These are phyloP conservation scores for Penicillium sp. DNA, from an alignment of 2,329 filamentous ascomycete species.

Conservation along the genomic window DNA sequence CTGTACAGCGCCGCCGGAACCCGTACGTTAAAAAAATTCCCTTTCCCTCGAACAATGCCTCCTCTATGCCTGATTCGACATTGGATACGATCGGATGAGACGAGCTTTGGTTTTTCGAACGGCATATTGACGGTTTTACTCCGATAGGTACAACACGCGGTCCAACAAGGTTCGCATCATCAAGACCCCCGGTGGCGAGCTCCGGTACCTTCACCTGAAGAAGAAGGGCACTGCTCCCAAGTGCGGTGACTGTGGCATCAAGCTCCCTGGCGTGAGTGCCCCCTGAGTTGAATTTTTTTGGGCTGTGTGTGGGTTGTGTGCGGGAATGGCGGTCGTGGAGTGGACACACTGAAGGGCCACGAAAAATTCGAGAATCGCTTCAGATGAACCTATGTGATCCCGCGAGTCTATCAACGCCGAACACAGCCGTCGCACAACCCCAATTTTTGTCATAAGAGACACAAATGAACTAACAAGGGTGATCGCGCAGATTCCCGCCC, in stretches of 20 bases:
- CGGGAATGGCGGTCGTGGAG: constrained; percentile 13
- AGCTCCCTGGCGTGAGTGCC: constrained; percentile 90
- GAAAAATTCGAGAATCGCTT: constrained; percentile 9
- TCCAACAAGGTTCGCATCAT: constrained; percentile 95
- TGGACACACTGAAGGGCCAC: constrained; percentile 11
- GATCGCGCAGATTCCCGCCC: constrained; percentile 70
- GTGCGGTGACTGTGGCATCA: constrained; percentile 98
- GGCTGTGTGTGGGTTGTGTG: constrained; percentile 14
- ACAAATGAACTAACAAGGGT: constrained; percentile 15
- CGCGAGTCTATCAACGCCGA: constrained; percentile 10
- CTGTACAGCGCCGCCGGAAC: constrained; percentile 65
- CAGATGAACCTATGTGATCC: constrained; percentile 3
- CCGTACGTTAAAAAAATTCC: constrained; percentile 55
- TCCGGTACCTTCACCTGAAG: constrained; percentile 98
- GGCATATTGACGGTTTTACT: constrained; percentile 31
- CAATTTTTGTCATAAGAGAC: constrained; percentile 1
- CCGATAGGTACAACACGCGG: constrained; percentile 85
- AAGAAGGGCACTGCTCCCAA: constrained; percentile 98
- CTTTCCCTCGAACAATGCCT: constrained; percentile 18
- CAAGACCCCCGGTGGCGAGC: constrained; percentile 94
- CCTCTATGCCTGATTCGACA: constrained; percentile 16
- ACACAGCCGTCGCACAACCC: constrained; percentile 6
- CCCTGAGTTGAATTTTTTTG: constrained; percentile 18
- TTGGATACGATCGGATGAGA: constrained; percentile 16
- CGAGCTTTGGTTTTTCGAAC: constrained; percentile 10